Evolutionary conservation across 1,284 basidiomycete genomes (phyloP).

Genomic region (Heterobasidion annosum): DNA sequence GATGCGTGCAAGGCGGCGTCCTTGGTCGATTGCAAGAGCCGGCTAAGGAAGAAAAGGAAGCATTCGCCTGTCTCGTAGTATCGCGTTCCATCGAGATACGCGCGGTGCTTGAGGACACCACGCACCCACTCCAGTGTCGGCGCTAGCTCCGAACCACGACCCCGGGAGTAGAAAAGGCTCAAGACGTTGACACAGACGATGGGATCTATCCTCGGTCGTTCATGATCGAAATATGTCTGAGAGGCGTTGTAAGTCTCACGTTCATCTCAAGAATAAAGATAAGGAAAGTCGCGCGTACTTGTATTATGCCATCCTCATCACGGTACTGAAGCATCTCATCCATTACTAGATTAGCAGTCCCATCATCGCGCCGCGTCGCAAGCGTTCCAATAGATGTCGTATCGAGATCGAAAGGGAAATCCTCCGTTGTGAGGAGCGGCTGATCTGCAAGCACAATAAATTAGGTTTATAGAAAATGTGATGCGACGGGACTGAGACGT

Average conservation of each 20-base stretch:
- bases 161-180: slow-evolving; percentile 38
- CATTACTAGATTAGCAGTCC: slow-evolving; percentile 33
- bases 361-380: slow-evolving; percentile 24
- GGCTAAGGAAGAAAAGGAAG: slow-evolving; percentile 44
- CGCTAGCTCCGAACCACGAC: slow-evolving; percentile 35
- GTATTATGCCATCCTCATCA: slow-evolving; percentile 40
- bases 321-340: slow-evolving; percentile 44
- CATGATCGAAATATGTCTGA: slow-evolving; percentile 46
- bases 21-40: slow-evolving; percentile 29
- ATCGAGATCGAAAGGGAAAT: slow-evolving; percentile 41
- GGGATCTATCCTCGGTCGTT: slow-evolving; percentile 42
- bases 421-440: slow-evolving; percentile 30
- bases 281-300: slow-evolving; percentile 19
- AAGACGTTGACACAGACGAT: slow-evolving; percentile 45
- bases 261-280: too few relatives aligned
- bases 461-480: neutral
- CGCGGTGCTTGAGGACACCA: slow-evolving; percentile 38
- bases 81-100: slow-evolving; percentile 45
- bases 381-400: slow-evolving; percentile 42
- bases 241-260: neutral
- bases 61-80: slow-evolving; percentile 47
- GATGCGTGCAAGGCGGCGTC: slow-evolving; percentile 24
- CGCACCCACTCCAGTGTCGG: slow-evolving; percentile 42
- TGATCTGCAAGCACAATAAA: slow-evolving; percentile 20
- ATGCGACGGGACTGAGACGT: neutral